phyloP scores from a whole-genome alignment of 2,329 filamentous ascomycete genomes.

The Colletotrichum tropicale region DNA sequence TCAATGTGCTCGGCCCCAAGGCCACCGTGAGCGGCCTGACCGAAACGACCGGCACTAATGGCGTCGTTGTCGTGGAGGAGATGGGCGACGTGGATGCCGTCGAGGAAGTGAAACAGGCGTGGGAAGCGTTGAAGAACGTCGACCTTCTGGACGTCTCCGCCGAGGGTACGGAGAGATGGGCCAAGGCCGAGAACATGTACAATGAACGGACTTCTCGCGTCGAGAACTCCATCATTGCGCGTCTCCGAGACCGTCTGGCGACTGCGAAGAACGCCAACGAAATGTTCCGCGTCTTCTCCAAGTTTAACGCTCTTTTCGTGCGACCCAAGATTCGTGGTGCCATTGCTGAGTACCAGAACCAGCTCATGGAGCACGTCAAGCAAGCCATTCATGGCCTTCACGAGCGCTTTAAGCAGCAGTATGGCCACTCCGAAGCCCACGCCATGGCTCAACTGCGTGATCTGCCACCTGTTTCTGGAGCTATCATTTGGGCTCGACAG shows the following conservation, averaged over 20 bases:
- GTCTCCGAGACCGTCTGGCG: slow-evolving; percentile 87
- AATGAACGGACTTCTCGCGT: slow-evolving; percentile 97
- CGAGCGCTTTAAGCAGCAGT: slow-evolving; percentile 98
- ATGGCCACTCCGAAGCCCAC: slow-evolving; percentile 96
- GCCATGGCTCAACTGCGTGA: slow-evolving; percentile 98
- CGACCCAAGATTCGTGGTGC: slow-evolving; percentile 98
- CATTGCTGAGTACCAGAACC: slow-evolving; percentile 97
- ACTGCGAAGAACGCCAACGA: slow-evolving; percentile 98
- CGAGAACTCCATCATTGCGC: slow-evolving; percentile 98
- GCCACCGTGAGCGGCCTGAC: slow-evolving; percentile 58
- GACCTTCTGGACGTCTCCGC: slow-evolving; percentile 91
- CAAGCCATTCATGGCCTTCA: slow-evolving; percentile 92
- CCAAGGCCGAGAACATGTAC: slow-evolving; percentile 92
- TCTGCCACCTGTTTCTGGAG: slow-evolving; percentile 91
- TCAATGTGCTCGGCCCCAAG: slow-evolving; percentile 90
- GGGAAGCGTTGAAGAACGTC: slow-evolving; percentile 91
- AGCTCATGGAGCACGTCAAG: slow-evolving; percentile 97
- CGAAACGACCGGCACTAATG: slow-evolving; percentile 58
- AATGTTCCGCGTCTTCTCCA: slow-evolving; percentile 99
- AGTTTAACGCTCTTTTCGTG: slow-evolving; percentile 98
- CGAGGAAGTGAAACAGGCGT: slow-evolving; percentile 93
- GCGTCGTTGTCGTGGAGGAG: slow-evolving; percentile 81
- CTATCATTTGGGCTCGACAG: slow-evolving; percentile 96
- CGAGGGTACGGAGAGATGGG: slow-evolving; percentile 91
- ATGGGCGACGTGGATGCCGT: slow-evolving; percentile 97